Conservation (phyloP, 2,329 filamentous ascomycete species). For the Fusarium chaquense region DNA sequence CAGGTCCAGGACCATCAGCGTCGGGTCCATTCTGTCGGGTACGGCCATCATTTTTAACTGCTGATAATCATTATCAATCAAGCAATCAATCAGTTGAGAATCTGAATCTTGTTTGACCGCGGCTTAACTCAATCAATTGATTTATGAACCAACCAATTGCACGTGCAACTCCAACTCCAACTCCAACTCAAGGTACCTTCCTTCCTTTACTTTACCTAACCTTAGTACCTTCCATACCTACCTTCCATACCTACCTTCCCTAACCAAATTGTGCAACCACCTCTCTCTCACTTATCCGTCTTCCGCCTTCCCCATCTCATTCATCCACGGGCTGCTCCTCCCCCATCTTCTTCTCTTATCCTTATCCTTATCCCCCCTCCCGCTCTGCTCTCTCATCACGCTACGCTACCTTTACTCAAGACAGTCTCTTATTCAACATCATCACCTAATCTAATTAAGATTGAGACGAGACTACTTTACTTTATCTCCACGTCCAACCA, state of each 20-base stretch:
- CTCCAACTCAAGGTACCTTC: background rate
- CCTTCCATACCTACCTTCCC: background rate
- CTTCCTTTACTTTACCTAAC: background rate
- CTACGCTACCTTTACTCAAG: slow-evolving; percentile 15
- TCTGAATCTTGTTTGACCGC: slow-evolving; percentile 13
- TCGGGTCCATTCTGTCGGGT: slow-evolving; percentile 40
- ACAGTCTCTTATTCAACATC: slow-evolving; percentile 26
- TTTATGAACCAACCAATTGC: slow-evolving; percentile 16
- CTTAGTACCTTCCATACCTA: no score
- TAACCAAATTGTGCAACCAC: slow-evolving; percentile 38
- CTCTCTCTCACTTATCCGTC: slow-evolving; percentile 28
- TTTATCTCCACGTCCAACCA: background rate
- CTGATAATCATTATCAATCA: slow-evolving; percentile 3
- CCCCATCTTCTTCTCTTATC: slow-evolving; percentile 27
- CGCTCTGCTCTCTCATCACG: slow-evolving; percentile 11
- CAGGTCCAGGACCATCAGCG: slow-evolving; percentile 24
- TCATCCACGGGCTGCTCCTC: slow-evolving; percentile 13
- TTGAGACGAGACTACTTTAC: slow-evolving; percentile 8
- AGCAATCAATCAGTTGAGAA: background rate
- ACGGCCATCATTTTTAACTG: background rate
- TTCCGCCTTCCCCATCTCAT: slow-evolving; percentile 37
- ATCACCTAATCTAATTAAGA: slow-evolving; percentile 27
- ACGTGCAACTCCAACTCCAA: slow-evolving; percentile 36
- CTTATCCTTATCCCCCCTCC: slow-evolving; percentile 16
- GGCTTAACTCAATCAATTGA: slow-evolving; percentile 17